Conservation (phyloP, 2,329 filamentous ascomycete genomes). For the Whalleya microplaca region DNA sequence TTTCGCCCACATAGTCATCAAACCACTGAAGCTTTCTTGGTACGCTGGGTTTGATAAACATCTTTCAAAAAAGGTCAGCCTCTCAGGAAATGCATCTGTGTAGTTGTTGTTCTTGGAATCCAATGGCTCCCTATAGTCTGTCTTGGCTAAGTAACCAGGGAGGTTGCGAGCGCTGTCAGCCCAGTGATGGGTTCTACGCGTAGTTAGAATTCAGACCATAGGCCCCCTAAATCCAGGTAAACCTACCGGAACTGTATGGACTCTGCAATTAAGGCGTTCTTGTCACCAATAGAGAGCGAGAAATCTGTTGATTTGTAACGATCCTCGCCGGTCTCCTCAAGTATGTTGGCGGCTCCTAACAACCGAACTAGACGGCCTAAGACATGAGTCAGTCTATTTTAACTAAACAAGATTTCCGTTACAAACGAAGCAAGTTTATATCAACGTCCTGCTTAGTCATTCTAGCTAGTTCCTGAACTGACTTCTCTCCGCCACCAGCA, state of each 20-base stretch:
- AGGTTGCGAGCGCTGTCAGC: conserved; percentile 14
- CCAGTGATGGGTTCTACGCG: conserved; percentile 20
- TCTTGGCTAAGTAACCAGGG: conserved; percentile 28
- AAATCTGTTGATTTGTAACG: conserved; percentile 33
- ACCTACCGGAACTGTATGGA: conserved; percentile 27
- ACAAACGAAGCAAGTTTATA: conserved; percentile 28
- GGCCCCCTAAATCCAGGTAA: neutral
- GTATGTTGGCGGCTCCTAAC: conserved; percentile 25
- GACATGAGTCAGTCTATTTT: neutral
- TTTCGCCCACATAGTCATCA: conserved; percentile 26
- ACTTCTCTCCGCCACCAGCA: conserved; percentile 19
- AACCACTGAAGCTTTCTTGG: conserved; percentile 30
- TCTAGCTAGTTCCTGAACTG: conserved; percentile 19
- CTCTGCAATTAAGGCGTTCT: conserved; percentile 29
- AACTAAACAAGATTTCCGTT: neutral
- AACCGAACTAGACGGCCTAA: conserved; percentile 33
- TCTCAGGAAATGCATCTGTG: conserved; percentile 23
- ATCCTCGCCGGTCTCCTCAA: conserved; percentile 32
- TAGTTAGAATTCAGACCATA: neutral
- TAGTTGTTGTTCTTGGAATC: conserved; percentile 27
- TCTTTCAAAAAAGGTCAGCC: conserved; percentile 28
- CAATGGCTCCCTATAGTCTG: conserved; percentile 27
- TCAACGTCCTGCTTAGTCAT: conserved; percentile 23
- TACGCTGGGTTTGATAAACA: conserved; percentile 20
- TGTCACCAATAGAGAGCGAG: conserved; percentile 31